phyloP scores from a whole-genome alignment of 176 grass and related monocot genomes.

The Sorghum bicolor region Sorghum_bicolor_NCBIv3 NC_012876.2:5550501-5551000 shows the following conservation, averaged over 20 bases:
- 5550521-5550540: constrained; percentile 80
- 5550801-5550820: constrained; percentile 41
- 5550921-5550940: constrained; percentile 76
- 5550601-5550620: constrained; percentile 2
- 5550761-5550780: constrained; percentile 62
- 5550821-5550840: neutral
- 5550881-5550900: constrained; percentile 31
- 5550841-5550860: neutral
- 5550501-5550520: constrained; percentile 74
- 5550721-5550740: constrained; percentile 72
- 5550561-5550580: neutral
- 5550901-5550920: constrained; percentile 65
- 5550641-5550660: constrained; percentile 72
- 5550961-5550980: neutral
- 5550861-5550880: neutral
- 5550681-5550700: constrained; percentile 66
- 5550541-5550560: constrained; percentile 51
- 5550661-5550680: constrained; percentile 86
- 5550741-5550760: constrained; percentile 63
- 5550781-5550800: constrained; percentile 64
- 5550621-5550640: neutral
- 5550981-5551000: neutral
- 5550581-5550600: neutral
- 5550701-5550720: constrained; percentile 46
- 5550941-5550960: constrained; percentile 77